phyloP scores from a whole-genome alignment of 2,329 filamentous ascomycete species.

The Penicillium decumbens region DNA sequence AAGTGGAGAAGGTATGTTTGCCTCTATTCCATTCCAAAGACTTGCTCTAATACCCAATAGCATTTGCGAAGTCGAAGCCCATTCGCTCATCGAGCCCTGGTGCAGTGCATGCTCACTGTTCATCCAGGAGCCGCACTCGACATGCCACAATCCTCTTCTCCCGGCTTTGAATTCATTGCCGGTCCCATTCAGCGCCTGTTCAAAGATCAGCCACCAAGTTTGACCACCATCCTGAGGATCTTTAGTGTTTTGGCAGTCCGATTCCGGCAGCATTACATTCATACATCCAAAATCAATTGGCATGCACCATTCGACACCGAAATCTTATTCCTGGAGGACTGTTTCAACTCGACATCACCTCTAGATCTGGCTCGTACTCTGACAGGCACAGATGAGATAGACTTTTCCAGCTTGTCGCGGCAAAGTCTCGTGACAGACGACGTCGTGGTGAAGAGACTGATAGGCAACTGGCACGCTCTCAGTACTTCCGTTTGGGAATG shows the following conservation, averaged over 20 bases:
- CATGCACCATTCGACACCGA: constrained; percentile 29
- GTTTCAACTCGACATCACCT: constrained; percentile 31
- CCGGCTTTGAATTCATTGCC: constrained; percentile 36
- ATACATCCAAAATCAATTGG: constrained; percentile 35
- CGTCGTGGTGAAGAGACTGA: constrained; percentile 18
- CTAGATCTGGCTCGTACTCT: constrained; percentile 32
- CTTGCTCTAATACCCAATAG: constrained; percentile 19
- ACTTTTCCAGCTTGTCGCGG: constrained; percentile 28
- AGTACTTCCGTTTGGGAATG: constrained; percentile 37
- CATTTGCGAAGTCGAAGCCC: constrained; percentile 35
- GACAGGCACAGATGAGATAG: constrained; percentile 27
- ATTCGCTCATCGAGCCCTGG: constrained; percentile 36
- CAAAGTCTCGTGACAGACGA: constrained; percentile 25
- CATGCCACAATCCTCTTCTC: constrained; percentile 9
- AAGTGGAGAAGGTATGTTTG: constrained; percentile 36
- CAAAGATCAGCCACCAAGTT: constrained; percentile 27
- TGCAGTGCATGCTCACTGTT: constrained; percentile 28
- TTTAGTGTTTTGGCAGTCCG: constrained; percentile 35
- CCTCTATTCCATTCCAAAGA: neutral
- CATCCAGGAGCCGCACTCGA: constrained; percentile 14
- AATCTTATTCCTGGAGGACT: constrained; percentile 33
- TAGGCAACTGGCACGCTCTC: constrained; percentile 30
- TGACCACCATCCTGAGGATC: constrained; percentile 34
- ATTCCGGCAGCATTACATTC: constrained; percentile 35
- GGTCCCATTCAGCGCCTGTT: constrained; percentile 38